These are phyloP conservation scores for Fraxinus angustifolia DNA, from an alignment of 305 asterid species.

Conservation along the genomic window DNA sequence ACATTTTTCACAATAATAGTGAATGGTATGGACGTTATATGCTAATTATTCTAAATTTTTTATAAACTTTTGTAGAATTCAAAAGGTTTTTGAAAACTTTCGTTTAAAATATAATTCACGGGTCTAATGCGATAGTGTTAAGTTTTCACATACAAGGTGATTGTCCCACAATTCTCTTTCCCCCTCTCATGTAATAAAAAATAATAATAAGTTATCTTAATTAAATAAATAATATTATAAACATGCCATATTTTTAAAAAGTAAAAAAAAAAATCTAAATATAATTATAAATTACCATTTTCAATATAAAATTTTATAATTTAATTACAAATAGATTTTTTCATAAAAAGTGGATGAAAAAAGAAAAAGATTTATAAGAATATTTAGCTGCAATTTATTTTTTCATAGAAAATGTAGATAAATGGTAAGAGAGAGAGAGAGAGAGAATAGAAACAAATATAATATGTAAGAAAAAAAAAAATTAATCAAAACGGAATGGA, in stretches of 20 bases:
- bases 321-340: not conserved
- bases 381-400: not conserved
- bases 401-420: not conserved
- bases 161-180: not conserved
- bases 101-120: not conserved
- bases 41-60: not conserved
- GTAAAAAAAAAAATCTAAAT: too few species aligned
- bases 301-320: not conserved
- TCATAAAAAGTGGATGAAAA: not conserved
- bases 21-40: not conserved
- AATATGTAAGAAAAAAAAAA: too few species aligned
- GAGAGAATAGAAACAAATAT: not conserved
- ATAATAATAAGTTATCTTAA: not conserved
- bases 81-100: not conserved
- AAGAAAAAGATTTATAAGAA: too few species aligned
- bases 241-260: not conserved
- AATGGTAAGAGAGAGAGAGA: not conserved
- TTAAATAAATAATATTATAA: too few species aligned
- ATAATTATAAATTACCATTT: not conserved
- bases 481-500: not conserved
- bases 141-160: not conserved
- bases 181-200: not conserved
- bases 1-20: not conserved
- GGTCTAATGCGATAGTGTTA: not conserved
- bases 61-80: too few species aligned